Evolutionary conservation across 2,329 filamentous ascomycete species (phyloP), one percentile per base, ranked within the genome.

Genomic region (Ceratocystis alfenasii): DNA sequence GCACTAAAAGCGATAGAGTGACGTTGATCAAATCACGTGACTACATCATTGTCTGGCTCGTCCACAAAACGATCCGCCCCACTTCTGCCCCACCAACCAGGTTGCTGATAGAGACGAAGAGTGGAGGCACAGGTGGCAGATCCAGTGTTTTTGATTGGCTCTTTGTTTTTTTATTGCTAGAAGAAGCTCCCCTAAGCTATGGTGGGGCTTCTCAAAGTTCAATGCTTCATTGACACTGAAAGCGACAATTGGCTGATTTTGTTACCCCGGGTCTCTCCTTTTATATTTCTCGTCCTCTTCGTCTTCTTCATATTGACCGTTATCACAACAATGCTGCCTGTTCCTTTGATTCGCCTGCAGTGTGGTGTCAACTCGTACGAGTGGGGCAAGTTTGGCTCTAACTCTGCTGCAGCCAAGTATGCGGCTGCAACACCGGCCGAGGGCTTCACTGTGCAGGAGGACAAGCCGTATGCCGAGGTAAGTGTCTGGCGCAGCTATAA

Each of bases 321-420:
- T 53, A 25, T 46, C 28, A 44, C 64, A 48, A 68, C 48, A 65
- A 73, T 64, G 30, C 79, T 92, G 82, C 88, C 88, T 73, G 84
- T 94, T 68, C 92, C 93, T 72, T 79, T 97, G 64, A 82, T 96
- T 74, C 86, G 90, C 71, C 85, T 97, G 70, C 86, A 89, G 75
- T 92, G 89, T 78, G 94, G 93, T 73, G 90, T 95, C 73, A 97
- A 97, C 77, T 96, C 92, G 76, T 99, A 99, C 75, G 94, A 96
- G 79, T 99, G 94, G 94, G 94, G 93, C 70, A 99, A 99, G 81
- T 83, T 91, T 73, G 94, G 94, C 72, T 83, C 83, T 69, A 83
- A 88, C 67, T 97, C 93, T 61, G 89, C 92, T 15, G 94, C 92
- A 63, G 94, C 94, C 69, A 88, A 86, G 71, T 97, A 89, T 75